A percentile compares a stretch with the other conserved stretches of the same genome.
Evolutionary conservation across 176 grass and related monocot species (phyloP).

Genomic region (Lolium multiflorum): DNA sequence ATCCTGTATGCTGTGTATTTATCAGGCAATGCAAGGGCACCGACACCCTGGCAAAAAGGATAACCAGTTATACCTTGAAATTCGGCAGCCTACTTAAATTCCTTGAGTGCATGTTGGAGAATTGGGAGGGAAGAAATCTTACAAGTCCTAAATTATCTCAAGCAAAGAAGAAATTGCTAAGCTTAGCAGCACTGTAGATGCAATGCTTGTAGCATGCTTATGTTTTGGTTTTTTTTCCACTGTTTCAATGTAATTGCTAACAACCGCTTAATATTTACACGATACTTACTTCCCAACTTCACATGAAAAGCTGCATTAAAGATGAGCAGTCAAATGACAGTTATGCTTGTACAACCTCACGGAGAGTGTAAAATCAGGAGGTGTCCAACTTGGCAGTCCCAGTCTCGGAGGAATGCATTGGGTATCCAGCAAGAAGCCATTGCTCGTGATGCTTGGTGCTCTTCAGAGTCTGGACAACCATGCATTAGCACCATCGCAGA

Average conservation of each 20-base stretch:
- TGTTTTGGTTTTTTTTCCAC: neutral
- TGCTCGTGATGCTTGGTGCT: conserved; percentile 29
- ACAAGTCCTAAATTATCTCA: neutral
- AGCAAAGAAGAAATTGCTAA: neutral
- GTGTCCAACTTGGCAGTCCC: neutral
- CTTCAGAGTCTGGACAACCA: neutral
- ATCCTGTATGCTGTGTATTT: neutral
- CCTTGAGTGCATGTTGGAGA: neutral
- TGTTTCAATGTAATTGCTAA: neutral
- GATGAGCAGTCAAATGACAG: neutral
- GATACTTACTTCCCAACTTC: neutral
- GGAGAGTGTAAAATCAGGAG: neutral
- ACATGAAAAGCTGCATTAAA: neutral
- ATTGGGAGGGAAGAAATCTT: neutral
- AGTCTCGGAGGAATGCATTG: conserved; percentile 25
- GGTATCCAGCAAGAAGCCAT: conserved; percentile 36
- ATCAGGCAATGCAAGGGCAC: neutral
- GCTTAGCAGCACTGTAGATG: neutral
- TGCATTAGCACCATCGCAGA: neutral
- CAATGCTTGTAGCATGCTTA: neutral
- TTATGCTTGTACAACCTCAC: neutral
- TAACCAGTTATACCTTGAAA: neutral
- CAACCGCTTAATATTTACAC: conserved; percentile 5
- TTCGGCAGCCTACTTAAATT: neutral
- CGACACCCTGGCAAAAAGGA: neutral